These are phyloP conservation scores for Hypoxylon trugodes DNA, from an alignment of 495 filamentous ascomycete species.

Conservation along the genomic window DNA sequence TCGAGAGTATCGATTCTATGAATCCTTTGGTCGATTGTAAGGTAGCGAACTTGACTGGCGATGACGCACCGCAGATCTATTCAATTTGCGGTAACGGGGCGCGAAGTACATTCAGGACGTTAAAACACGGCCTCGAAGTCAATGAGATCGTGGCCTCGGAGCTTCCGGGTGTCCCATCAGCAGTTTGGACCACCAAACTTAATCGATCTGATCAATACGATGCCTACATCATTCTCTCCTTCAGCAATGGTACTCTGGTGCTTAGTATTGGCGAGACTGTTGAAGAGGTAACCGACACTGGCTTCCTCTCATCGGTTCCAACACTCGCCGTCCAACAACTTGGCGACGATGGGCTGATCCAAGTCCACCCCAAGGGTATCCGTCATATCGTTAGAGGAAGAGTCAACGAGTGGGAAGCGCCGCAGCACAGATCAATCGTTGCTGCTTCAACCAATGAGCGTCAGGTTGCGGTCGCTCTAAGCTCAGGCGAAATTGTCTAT, in stretches of 20 bases:
- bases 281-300: constrained; percentile 91
- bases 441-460: constrained; percentile 94
- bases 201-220: constrained; percentile 85
- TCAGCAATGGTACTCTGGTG: constrained; percentile 78
- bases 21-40: constrained; percentile 92
- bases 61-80: constrained; percentile 97
- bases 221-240: constrained; percentile 74
- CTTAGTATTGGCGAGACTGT: constrained; percentile 96
- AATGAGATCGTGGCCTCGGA: constrained; percentile 94
- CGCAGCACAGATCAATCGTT: constrained; percentile 92
- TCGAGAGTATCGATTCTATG: constrained; percentile 86
- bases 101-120: constrained; percentile 84
- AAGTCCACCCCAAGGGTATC: constrained; percentile 95
- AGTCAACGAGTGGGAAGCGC: constrained; percentile 93
- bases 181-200: constrained; percentile 95
- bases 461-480: constrained; percentile 92
- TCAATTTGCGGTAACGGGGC: constrained; percentile 87
- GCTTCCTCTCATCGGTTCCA: constrained; percentile 84
- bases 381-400: constrained; percentile 84
- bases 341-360: constrained; percentile 89
- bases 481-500: constrained; percentile 95
- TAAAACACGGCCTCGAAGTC: constrained; percentile 92
- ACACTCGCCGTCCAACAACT: constrained; percentile 94
- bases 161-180: constrained; percentile 82
- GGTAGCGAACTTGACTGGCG: constrained; percentile 84